Evolutionary conservation across 1,284 basidiomycete species (phyloP).

Genomic region (Austropuccinia psidii): DNA sequence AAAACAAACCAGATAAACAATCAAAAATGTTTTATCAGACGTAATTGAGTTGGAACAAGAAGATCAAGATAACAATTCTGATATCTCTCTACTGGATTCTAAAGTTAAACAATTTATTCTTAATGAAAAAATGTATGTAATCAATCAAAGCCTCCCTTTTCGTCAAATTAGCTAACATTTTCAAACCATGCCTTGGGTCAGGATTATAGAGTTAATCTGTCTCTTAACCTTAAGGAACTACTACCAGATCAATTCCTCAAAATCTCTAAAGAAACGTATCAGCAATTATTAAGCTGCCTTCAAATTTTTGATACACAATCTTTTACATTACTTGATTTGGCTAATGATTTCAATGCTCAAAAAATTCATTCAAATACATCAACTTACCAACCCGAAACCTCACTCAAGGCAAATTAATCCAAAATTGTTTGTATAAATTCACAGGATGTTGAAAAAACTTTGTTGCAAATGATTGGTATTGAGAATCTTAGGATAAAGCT

Average conservation of each 20-base stretch:
- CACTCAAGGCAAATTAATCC: no score
- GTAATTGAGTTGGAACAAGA: slow-evolving; percentile 28
- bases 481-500: slow-evolving; percentile 56
- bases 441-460: no score
- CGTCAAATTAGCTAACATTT: not conserved
- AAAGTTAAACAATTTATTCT: slow-evolving; percentile 16
- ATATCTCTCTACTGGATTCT: not conserved
- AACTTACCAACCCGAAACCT: not conserved
- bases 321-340: slow-evolving; percentile 45
- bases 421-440: no score
- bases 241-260: slow-evolving; percentile 62
- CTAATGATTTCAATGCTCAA: not conserved
- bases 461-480: slow-evolving; percentile 40
- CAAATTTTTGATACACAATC: slow-evolving; percentile 64
- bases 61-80: slow-evolving; percentile 21
- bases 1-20: slow-evolving; percentile 58
- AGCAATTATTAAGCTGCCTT: slow-evolving; percentile 61
- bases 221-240: slow-evolving; percentile 60
- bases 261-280: slow-evolving; percentile 60
- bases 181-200: slow-evolving; percentile 17
- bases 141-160: slow-evolving; percentile 45
- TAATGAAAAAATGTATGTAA: slow-evolving; percentile 32
- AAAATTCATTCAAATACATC: slow-evolving; percentile 1
- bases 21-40: slow-evolving; percentile 47
- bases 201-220: slow-evolving; percentile 46